These are phyloP conservation scores for Theileria orientalis DNA, from an alignment of 169 alveolate genomes.

Conservation along the genomic window DNA sequence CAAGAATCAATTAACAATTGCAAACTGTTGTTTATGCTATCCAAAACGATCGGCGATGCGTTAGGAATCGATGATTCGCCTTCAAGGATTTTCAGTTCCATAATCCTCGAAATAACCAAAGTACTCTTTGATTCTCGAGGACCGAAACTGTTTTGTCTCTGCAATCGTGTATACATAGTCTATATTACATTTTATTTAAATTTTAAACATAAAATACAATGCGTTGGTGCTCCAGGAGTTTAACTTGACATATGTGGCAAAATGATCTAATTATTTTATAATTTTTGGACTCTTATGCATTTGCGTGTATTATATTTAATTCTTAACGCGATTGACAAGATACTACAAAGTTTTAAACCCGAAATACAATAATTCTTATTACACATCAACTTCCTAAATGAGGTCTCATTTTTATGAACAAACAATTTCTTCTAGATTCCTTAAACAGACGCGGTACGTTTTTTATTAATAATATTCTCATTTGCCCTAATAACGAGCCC, in stretches of 20 bases:
- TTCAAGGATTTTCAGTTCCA: constrained; percentile 45
- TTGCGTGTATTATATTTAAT: no score
- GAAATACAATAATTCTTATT: not conserved
- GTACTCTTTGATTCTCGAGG: constrained; percentile 14
- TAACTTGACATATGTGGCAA: no score
- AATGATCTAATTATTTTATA: no score
- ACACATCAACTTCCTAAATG: not conserved
- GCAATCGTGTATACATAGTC: constrained; percentile 12
- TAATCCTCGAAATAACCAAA: constrained; percentile 16
- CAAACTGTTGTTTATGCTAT: constrained; percentile 24
- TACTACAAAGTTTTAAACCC: no score
- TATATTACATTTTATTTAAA: constrained; percentile 10
- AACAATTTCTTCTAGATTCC: not conserved
- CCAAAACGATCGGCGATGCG: constrained; percentile 21
- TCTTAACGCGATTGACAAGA: no score
- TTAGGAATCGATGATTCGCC: constrained; percentile 35
- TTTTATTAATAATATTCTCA: not conserved
- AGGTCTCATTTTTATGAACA: not conserved
- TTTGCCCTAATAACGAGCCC: not conserved
- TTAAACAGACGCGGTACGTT: not conserved
- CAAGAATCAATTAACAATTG: constrained; percentile 28
- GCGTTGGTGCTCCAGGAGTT: no score
- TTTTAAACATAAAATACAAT: not conserved
- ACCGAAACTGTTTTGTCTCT: constrained; percentile 24
- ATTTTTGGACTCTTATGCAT: no score